Conservation (phyloP, 2,329 filamentous ascomycete genomes). For the Neonectria neomacrospora region DNA sequence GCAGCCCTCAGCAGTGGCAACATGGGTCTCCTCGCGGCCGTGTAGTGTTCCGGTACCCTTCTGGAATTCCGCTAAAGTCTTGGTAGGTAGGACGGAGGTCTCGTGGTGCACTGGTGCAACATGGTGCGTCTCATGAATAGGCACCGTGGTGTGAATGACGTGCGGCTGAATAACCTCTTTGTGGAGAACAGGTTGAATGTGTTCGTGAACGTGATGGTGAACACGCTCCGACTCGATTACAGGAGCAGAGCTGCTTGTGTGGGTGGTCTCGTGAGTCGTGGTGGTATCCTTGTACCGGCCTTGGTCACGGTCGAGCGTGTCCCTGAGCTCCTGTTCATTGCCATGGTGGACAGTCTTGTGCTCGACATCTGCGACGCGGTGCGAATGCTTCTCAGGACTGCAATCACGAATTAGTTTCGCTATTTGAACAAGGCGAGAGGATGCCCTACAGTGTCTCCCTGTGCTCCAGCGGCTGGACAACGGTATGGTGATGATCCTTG, state of each 20-base stretch:
- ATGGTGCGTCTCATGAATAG: slow-evolving; percentile 78
- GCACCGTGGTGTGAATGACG: slow-evolving; percentile 77
- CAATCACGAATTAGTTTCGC: not conserved
- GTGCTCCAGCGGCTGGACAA: slow-evolving; percentile 68
- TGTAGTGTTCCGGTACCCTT: slow-evolving; percentile 57
- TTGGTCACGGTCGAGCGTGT: slow-evolving; percentile 63
- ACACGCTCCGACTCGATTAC: slow-evolving; percentile 46
- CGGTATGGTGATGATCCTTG: slow-evolving; percentile 78
- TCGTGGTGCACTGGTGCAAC: slow-evolving; percentile 73
- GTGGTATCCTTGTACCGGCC: slow-evolving; percentile 46
- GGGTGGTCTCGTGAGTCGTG: slow-evolving; percentile 45
- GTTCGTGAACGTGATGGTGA: slow-evolving; percentile 69
- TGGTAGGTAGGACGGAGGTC: slow-evolving; percentile 70
- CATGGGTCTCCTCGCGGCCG: slow-evolving; percentile 63
- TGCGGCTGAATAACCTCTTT: slow-evolving; percentile 75
- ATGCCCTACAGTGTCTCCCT: slow-evolving; percentile 56
- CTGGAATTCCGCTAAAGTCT: slow-evolving; percentile 72
- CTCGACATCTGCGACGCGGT: slow-evolving; percentile 68
- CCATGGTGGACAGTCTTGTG: slow-evolving; percentile 71
- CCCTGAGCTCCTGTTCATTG: slow-evolving; percentile 59
- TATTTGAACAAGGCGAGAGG: rapidly evolving
- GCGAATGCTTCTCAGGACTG: slow-evolving; percentile 70
- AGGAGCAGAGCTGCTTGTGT: slow-evolving; percentile 42
- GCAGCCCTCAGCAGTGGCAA: slow-evolving; percentile 71
- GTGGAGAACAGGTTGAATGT: slow-evolving; percentile 76